Conservation (phyloP, 306 rosid species). For the Trichosanthes cucumerina region DNA sequence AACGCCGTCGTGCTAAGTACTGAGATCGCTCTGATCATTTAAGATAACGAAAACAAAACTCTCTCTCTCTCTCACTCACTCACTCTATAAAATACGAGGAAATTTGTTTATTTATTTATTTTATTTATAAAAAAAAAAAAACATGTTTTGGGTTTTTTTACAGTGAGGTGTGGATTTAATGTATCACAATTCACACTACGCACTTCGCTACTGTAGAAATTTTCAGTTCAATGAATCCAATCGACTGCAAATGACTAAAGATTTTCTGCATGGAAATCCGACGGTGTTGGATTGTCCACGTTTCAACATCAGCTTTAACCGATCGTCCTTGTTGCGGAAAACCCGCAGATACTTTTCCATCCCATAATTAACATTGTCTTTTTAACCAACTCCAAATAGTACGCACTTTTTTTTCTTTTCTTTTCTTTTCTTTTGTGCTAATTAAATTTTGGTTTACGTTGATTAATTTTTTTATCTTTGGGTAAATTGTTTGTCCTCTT, state of each 20-base stretch:
- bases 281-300: not conserved
- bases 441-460: not conserved
- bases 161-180: not conserved
- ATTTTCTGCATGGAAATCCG: not conserved
- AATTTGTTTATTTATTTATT: too few species aligned
- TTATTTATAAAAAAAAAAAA: not conserved
- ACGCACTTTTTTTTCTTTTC: not conserved
- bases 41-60: not conserved
- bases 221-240: constrained; percentile 22
- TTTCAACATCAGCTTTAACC: constrained; percentile 6
- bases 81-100: not conserved
- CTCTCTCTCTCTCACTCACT: not conserved
- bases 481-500: not conserved
- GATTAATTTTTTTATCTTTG: not conserved
- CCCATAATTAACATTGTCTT: constrained; percentile 19
- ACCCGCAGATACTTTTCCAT: constrained; percentile 16
- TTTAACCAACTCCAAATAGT: not conserved
- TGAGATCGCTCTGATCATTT: not conserved
- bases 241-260: not conserved
- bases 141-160: not conserved
- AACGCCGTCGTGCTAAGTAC: not conserved
- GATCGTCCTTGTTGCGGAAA: constrained; percentile 10
- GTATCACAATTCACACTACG: not conserved
- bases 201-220: constrained; percentile 33
- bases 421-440: too few species aligned